Percentiles rank a stretch among this genome's conserved stretches.
These are phyloP conservation scores for Ceratocystis huliohia DNA, from an alignment of 2,329 filamentous ascomycete genomes.

Conservation along the genomic window DNA sequence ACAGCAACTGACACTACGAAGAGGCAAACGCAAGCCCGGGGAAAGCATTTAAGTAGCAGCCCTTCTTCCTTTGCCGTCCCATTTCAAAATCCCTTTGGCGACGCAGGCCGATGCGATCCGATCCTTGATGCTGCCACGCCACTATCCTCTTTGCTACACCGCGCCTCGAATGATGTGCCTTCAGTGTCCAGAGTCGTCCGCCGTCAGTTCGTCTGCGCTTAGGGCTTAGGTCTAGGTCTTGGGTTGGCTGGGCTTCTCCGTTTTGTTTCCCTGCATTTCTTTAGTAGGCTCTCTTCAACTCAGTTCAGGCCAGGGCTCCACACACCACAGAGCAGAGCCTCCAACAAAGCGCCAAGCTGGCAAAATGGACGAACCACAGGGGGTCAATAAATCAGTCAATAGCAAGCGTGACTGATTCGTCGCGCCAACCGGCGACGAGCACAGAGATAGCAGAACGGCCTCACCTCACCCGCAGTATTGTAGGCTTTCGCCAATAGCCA, in stretches of 20 bases:
- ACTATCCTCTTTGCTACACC: too few species aligned
- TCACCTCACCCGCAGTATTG: not conserved
- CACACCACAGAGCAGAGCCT: not conserved
- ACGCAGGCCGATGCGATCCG: too few species aligned
- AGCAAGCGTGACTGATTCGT: not conserved
- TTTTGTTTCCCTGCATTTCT: conserved; percentile 5
- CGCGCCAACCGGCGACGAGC: not conserved
- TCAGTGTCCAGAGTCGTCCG: too few species aligned
- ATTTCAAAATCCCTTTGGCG: too few species aligned
- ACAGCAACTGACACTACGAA: not conserved
- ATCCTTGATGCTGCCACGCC: too few species aligned
- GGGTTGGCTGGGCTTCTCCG: not conserved
- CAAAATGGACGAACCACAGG: not conserved
- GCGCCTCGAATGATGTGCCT: too few species aligned
- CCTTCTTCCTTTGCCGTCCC: too few species aligned
- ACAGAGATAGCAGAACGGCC: not conserved
- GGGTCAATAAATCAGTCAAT: not conserved
- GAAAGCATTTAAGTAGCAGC: not conserved
- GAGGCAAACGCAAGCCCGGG: too few species aligned
- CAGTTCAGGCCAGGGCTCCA: not conserved
- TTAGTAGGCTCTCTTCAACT: not conserved
- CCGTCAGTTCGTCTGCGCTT: too few species aligned
- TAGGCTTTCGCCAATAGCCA: not conserved
- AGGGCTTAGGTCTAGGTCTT: not conserved
- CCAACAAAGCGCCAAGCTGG: not conserved